Percentiles rank a stretch among this genome's conserved stretches.
These are phyloP conservation scores for Ocimum tenuiflorum DNA, from an alignment of 257 asterid genomes.

Conservation along the genomic window DNA sequence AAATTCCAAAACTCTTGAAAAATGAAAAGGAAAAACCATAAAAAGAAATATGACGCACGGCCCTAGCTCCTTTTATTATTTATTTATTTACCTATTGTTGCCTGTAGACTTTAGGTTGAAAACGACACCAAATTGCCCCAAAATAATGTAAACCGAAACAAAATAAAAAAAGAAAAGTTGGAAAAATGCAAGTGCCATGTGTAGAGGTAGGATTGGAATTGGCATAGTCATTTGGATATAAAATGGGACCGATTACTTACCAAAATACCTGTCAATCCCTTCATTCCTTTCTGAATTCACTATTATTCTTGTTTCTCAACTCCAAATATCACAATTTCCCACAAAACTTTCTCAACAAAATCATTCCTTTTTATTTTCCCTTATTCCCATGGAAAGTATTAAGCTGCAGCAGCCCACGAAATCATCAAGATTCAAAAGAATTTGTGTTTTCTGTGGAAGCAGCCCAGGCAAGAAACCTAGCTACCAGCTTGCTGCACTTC, in stretches of 20 bases:
- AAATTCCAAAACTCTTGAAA: too few species aligned
- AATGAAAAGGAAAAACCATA: background rate
- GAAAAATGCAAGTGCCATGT: constrained; percentile 26
- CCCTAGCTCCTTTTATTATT: background rate
- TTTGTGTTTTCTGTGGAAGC: too few species aligned
- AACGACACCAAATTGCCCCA: constrained; percentile 34
- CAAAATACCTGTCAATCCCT: constrained; percentile 3
- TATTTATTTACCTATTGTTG: too few species aligned
- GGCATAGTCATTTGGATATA: too few species aligned
- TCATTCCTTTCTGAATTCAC: constrained; percentile 31
- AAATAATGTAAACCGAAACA: background rate
- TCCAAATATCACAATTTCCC: background rate
- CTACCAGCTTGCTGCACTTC: constrained; percentile 67
- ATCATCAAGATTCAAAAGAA: constrained; percentile 66
- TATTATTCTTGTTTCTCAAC: constrained; percentile 2
- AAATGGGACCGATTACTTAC: constrained; percentile 33
- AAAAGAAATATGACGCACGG: constrained; percentile 12
- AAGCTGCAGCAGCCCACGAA: constrained; percentile 21
- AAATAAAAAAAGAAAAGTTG: background rate
- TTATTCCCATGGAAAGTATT: constrained; percentile 38
- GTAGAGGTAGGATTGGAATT: constrained; percentile 25
- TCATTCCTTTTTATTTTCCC: background rate
- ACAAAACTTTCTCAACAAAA: too few species aligned
- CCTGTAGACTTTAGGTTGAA: constrained; percentile 51
- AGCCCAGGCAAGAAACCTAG: constrained; percentile 77